Evolutionary conservation across 2,329 filamentous ascomycete genomes (phyloP), one percentile per base, ranked within the genome.

Genomic region (Fusarium goolgardi): DNA sequence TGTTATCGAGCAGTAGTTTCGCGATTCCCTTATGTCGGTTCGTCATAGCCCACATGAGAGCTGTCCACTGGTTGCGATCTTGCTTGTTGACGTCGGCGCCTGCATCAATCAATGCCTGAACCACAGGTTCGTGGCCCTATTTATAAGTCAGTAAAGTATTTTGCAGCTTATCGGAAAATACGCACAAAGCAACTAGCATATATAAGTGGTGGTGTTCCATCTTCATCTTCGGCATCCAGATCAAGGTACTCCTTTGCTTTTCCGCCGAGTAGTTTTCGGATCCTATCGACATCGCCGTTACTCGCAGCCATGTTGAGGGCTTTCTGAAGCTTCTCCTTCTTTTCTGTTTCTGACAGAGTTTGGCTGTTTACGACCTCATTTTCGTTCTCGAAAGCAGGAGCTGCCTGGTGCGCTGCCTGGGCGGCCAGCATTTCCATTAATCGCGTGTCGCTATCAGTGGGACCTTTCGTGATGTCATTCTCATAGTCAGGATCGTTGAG

Each of bases 21-120:
- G 95, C 94, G 71, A 99, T 99, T 47, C 90, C 90, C 80, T 98
- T 98, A 80, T 99, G 96, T 59, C 94, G 85, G 79, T 99, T 99
- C 57, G 96, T 99, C 93, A 98, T 98, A 50, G 96, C 95, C 96
- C 96, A 99, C 94, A 99, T 99, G 64, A 99, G 84, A 16, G 96
- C 92, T 74, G 93, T 98, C 96, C 96, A 99, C 76, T 96, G 91
- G 76, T 98, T 98, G 67, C 91, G 92, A 77, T 99, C 96, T 79
- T 98, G 95, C 73, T 91, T 91, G 80, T 99, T 94, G 53, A 98
- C 94, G 73, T 93, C 88, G 39, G 91, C 95, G 25, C 95, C 94
- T 12, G 93, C 93, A 61, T 93, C 88, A 53, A 99, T 88, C 52
- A 99, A 86, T 37, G 91, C 88, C 61, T 91, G 86, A 25, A 98